phyloP scores from a whole-genome alignment of 257 asterid species.

The Cynanchum wilfordii region DNA sequence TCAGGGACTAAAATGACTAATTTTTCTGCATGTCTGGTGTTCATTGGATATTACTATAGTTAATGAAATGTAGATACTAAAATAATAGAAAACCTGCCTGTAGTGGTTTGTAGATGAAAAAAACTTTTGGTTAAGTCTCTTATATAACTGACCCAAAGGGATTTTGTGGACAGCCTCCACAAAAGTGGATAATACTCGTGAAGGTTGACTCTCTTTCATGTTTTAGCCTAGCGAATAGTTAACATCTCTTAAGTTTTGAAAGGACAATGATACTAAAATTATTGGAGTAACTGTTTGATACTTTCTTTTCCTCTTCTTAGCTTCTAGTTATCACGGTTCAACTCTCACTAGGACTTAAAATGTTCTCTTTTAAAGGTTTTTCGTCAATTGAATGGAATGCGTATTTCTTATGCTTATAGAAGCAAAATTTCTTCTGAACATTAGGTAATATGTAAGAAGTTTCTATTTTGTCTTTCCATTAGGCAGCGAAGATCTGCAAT shows the following conservation, averaged over 20 bases:
- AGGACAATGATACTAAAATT: background rate
- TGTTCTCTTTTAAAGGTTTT: background rate
- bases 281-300: background rate
- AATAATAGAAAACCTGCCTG: too few species aligned
- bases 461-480: conserved; percentile 10
- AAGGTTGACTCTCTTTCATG: background rate
- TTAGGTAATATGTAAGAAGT: background rate
- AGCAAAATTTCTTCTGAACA: background rate
- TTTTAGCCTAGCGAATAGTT: background rate
- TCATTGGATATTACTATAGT: too few species aligned
- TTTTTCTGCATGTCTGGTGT: too few species aligned
- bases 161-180: background rate
- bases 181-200: background rate
- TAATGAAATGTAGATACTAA: too few species aligned
- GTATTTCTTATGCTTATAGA: background rate
- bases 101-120: background rate
- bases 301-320: background rate
- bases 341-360: background rate
- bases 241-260: background rate
- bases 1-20: too few species aligned
- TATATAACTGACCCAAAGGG: background rate
- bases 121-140: background rate
- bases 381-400: conserved; percentile 3
- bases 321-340: background rate
- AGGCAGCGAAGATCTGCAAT: conserved; percentile 96